Conservation (phyloP, 2,329 filamentous ascomycete genomes). For the Beauveria medogensis region DNA sequence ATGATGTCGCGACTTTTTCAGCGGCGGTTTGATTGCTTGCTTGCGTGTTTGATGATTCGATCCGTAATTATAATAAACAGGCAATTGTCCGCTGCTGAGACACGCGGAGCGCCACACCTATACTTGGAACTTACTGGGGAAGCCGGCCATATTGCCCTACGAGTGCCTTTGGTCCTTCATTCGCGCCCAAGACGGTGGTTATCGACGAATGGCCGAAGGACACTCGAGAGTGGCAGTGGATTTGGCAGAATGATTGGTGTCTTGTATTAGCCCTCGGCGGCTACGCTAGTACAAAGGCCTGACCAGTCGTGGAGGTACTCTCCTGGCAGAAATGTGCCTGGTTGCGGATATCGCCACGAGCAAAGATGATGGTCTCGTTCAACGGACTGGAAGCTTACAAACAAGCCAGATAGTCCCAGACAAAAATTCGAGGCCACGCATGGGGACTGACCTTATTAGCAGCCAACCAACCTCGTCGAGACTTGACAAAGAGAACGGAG, state of each 20-base stretch:
- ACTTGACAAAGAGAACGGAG: constrained; percentile 7
- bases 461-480: background rate
- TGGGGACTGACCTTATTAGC: background rate
- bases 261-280: background rate
- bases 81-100: background rate
- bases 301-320: background rate
- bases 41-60: background rate
- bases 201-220: background rate
- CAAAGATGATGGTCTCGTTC: background rate
- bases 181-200: background rate
- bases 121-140: background rate
- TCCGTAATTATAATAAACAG: background rate
- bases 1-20: background rate
- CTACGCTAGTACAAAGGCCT: background rate
- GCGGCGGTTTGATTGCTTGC: background rate
- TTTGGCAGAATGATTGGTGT: background rate
- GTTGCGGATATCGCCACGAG: background rate
- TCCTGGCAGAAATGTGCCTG: background rate
- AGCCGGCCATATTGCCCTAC: background rate
- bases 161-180: background rate
- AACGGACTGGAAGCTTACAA: background rate
- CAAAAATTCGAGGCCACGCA: background rate
- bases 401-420: background rate
- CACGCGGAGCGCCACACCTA: background rate
- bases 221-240: background rate